phyloP scores from a whole-genome alignment of 2,329 filamentous ascomycete species.

The Leptographium procerum region DNA sequence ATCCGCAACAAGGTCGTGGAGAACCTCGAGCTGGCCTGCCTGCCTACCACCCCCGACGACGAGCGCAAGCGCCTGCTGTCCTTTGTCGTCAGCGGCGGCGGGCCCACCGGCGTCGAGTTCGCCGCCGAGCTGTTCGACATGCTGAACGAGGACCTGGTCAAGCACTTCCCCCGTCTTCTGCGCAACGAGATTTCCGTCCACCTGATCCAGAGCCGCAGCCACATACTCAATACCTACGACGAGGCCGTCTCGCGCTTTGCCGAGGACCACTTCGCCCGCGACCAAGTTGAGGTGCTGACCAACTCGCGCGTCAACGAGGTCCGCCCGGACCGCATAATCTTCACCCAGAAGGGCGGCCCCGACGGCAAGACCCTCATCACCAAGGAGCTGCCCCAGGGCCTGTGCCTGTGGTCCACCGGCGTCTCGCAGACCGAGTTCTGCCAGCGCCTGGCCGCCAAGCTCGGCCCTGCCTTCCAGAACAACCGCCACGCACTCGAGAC shows the following conservation, averaged over 20 bases:
- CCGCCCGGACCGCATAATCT: constrained; percentile 69
- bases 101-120: constrained; percentile 94
- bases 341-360: constrained; percentile 67
- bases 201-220: constrained; percentile 84
- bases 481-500: constrained; percentile 91
- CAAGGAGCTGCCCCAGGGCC: constrained; percentile 90
- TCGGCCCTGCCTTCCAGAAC: constrained; percentile 58
- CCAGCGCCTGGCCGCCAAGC: constrained; percentile 63
- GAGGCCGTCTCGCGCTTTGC: constrained; percentile 88
- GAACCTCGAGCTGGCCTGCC: constrained; percentile 80
- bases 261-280: constrained; percentile 80
- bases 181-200: constrained; percentile 97
- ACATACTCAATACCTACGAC: constrained; percentile 97
- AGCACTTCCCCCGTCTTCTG: constrained; percentile 77
- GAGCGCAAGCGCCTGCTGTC: constrained; percentile 81
- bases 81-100: constrained; percentile 91
- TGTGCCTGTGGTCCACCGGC: constrained; percentile 96
- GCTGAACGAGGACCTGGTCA: constrained; percentile 82
- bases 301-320: constrained; percentile 93
- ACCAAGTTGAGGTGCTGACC: constrained; percentile 82
- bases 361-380: constrained; percentile 54
- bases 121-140: constrained; percentile 94
- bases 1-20: constrained; percentile 82
- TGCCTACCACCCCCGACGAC: constrained; percentile 85
- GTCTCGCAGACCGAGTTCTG: constrained; percentile 78